Base-by-base conservation (phyloP, 768 basidiomycete genomes). In the Kwoniella mangroviensis region DNA sequence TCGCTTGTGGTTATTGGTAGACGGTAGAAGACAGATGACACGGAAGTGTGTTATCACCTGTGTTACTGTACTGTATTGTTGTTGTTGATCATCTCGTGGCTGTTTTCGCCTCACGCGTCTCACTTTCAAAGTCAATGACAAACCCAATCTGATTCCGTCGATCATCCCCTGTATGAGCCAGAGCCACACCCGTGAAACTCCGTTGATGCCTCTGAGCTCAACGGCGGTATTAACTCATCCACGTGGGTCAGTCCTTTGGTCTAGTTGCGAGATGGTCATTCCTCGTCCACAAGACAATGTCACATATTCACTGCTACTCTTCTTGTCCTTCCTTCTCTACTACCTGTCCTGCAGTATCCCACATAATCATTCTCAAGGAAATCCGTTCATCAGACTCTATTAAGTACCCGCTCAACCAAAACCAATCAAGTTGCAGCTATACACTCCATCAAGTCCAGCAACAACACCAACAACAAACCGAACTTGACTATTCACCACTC, bases 11-110 rank as follows among this genome's bases (percentile, higher is more conserved):
- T n/a, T n/a, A 58, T 17, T 60, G 40, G 15, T 42, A n/a, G 34
- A 42, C 5, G 34, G 40, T 15, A 21, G 34, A 42, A 4, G 4
- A 21, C 17, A 42, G 22, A 42, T 40, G 40, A 28, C 56, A 58
- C 56, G 56, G 58, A 60, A 22, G 45, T 49, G 45, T 49, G 45
- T 49, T 49, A n/a, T 42, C 41, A 7, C 12, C 6, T n/a, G 41
- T 49, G n/a, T 62, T n/a, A 17, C 15, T 53, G 45, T 42, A 21
- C 52, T 56, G 63, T 60, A 58, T 59, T 51, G 64, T 65, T 51
- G 60, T 67, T 67, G 61, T 60, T 71, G 54, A 19, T 63, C 26
- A 15, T 49, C 63, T 65, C 63, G 63, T 54, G 63, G 56, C 56
- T 58, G 56, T 28, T 28, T 58, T 51, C 53, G n/a, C 21, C 43